A percentile compares a stretch with the other conserved stretches of the same genome.
Conservation (phyloP, 2,329 filamentous ascomycete species). For the Monosporascus sp. region DNA sequence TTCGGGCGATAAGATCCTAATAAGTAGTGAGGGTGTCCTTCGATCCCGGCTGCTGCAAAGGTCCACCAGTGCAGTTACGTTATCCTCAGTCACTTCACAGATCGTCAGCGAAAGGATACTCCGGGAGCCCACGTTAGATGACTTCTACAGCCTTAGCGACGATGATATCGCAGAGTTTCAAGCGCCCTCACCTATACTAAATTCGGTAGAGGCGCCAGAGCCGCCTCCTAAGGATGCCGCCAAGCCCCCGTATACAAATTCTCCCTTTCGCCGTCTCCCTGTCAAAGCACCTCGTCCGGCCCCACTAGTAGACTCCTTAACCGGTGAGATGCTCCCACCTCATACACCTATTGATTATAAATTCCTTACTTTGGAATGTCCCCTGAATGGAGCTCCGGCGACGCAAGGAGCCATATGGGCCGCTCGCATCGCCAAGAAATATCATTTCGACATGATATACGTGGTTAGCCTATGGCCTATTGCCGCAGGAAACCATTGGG, state of each 20-base stretch:
- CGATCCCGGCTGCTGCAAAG: slow-evolving; percentile 16
- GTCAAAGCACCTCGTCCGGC: background rate
- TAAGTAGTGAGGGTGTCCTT: slow-evolving; percentile 5
- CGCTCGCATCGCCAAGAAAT: slow-evolving; percentile 48
- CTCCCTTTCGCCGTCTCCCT: background rate
- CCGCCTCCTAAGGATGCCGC: slow-evolving; percentile 21
- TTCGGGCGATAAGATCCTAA: background rate
- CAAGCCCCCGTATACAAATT: background rate
- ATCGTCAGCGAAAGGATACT: slow-evolving; percentile 31
- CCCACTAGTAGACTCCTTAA: background rate
- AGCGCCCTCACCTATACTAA: slow-evolving; percentile 12
- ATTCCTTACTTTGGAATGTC: slow-evolving; percentile 39
- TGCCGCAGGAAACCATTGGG: slow-evolving; percentile 7
- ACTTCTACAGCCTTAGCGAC: slow-evolving; percentile 50
- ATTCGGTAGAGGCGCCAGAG: slow-evolving; percentile 17
- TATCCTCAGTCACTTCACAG: slow-evolving; percentile 19
- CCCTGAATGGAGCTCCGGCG: slow-evolving; percentile 37
- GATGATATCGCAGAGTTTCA: slow-evolving; percentile 50
- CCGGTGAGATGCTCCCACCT: slow-evolving; percentile 21
- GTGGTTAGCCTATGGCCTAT: slow-evolving; percentile 54
- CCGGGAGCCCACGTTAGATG: slow-evolving; percentile 45
- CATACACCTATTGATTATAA: slow-evolving; percentile 22
- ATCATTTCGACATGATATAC: slow-evolving; percentile 54
- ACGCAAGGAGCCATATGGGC: slow-evolving; percentile 48
- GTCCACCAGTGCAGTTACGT: slow-evolving; percentile 19